These are phyloP conservation scores for Codiaeum variegatum DNA, from an alignment of 441 rosid genomes.

Conservation along the genomic window DNA sequence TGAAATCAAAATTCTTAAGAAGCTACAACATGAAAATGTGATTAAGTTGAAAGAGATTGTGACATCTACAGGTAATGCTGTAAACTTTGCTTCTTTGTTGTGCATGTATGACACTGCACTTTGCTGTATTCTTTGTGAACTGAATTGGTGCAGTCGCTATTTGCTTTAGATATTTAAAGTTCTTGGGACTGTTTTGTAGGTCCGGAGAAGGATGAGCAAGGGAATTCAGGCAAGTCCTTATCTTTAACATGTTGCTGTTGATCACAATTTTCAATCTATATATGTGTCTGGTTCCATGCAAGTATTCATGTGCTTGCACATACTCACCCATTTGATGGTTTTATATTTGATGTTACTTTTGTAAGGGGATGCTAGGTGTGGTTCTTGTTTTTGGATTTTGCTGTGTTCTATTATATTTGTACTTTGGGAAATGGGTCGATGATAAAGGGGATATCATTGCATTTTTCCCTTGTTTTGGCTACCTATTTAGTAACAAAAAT, in stretches of 20 bases:
- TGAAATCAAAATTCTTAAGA: conserved; percentile 88
- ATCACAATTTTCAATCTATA: neutral
- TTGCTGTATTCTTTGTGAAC: neutral
- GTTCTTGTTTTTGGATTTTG: too few relatives aligned
- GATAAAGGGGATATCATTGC: too few relatives aligned
- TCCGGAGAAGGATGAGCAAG: conserved; percentile 85
- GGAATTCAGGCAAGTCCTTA: conserved; percentile 54
- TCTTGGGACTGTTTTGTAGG: conserved; percentile 37
- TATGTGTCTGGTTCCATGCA: neutral
- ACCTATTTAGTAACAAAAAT: too few relatives aligned
- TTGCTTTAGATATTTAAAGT: conserved; percentile 6
- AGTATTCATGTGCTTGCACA: neutral
- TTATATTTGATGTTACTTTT: too few relatives aligned
- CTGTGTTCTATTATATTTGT: too few relatives aligned
- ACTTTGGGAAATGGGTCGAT: too few relatives aligned
- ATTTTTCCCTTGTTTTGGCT: too few relatives aligned
- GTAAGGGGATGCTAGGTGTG: neutral
- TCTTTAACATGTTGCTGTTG: neutral
- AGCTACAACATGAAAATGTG: conserved; percentile 83
- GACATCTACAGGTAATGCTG: conserved; percentile 68
- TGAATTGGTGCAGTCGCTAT: neutral
- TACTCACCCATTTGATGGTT: neutral
- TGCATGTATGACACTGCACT: neutral
- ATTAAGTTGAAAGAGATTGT: conserved; percentile 91
- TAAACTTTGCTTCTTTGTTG: neutral